Evolutionary conservation across 805 yeast species (phyloP), one percentile per base, ranked within the genome.

Genomic region (Lachancea nothofagi): DNA sequence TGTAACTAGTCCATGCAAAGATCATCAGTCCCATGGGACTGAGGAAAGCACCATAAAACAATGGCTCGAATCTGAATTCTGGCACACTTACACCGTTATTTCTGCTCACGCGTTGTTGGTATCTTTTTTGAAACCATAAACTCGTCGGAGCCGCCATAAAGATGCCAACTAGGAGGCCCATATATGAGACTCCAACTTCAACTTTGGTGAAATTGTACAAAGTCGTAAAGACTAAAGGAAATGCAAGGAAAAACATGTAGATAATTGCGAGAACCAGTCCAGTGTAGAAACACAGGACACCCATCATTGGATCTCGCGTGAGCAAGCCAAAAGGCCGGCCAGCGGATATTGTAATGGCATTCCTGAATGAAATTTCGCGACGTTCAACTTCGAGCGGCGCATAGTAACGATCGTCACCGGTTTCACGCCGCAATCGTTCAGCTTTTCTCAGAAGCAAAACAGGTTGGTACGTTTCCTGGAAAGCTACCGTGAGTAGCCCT

Each of bases 1-100:
- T 40, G 49, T 74, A 72, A 18, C 79, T 72, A 2, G 87, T 72
- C 89, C 93, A 84, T 2, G 79, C 90, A 45, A 83, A 67, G 75
- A 88, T 83, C 66, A 83, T 81, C 38, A 84, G 62, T 0, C 85
- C 74, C 21, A 76, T 66, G 1, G 87, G 87, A 43, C 80, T 64
- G 18, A 74, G 63, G 18, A 79, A 62, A 0, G 85, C 76, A n/a
- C 89, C 93, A 43, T 76, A 56, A 55, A 78, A 75, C 44, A 81
- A 74, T 5, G 83, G 68, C 26, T 75, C 63, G 44, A 82, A 69
- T 55, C 81, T 67, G 20, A 65, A 62, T 58, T 82, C 89, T 4
- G 89, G 85, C 1, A 70, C 62, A 26, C 72, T 72, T 21, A 44
- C 54, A 20, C 79, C 80, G 26, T 67, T 63, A 49, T 78, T 68